Evolutionary conservation across 805 yeast genomes (phyloP).

Genomic region (Candida tibetensis): DNA sequence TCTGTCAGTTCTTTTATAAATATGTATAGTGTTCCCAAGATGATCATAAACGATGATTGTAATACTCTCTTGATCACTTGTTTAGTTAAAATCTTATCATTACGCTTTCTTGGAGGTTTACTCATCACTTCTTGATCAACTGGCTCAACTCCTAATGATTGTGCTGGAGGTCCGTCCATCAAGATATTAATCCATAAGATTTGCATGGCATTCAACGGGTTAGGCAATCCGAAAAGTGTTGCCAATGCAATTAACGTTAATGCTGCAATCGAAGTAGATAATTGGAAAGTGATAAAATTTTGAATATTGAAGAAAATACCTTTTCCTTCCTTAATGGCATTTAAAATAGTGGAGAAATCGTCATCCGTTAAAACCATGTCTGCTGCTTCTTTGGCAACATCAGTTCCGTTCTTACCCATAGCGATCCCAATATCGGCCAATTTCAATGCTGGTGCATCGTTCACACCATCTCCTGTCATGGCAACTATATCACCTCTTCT

Average conservation of each 20-base stretch:
- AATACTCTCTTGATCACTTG: conserved; percentile 68
- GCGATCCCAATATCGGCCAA: conserved; percentile 95
- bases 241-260: conserved; percentile 83
- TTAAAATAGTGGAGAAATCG: conserved; percentile 89
- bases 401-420: conserved; percentile 93
- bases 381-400: conserved; percentile 97
- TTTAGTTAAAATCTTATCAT: conserved; percentile 76
- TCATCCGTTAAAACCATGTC: conserved; percentile 98
- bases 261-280: conserved; percentile 95
- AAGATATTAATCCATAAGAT: conserved; percentile 94
- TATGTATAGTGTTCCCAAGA: conserved; percentile 82
- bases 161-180: conserved; percentile 99
- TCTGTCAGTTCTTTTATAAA: conserved; percentile 86
- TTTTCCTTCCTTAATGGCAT: conserved; percentile 85
- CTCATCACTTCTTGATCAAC: conserved; percentile 95
- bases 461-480: conserved; percentile 99
- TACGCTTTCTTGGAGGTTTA: conserved; percentile 90
- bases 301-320: conserved; percentile 96
- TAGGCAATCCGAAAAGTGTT: conserved; percentile 83
- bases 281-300: conserved; percentile 90
- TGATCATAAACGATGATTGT: conserved; percentile 73
- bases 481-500: conserved; percentile 93
- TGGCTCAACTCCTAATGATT: conserved; percentile 94
- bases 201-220: conserved; percentile 97
- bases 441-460: conserved; percentile 97